Evolutionary conservation across 768 basidiomycete genomes (phyloP).

Genomic region (Termitomyces heimii): DNA sequence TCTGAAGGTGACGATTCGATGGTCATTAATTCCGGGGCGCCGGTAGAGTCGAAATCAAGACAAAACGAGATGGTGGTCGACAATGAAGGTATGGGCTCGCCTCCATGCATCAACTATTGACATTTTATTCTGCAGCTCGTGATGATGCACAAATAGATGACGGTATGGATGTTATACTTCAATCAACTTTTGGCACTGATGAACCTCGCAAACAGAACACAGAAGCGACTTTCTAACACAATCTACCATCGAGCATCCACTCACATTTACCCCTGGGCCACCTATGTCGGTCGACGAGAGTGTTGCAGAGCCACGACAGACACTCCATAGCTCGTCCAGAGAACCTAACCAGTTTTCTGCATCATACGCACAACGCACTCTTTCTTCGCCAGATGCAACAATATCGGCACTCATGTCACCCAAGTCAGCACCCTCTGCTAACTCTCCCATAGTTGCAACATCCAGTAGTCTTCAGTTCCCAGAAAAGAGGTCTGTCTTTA

Average conservation of each 20-base stretch:
- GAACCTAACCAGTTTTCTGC: background rate
- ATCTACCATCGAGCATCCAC: background rate
- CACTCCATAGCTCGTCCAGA: background rate
- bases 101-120: background rate
- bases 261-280: background rate
- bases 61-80: background rate
- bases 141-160: background rate
- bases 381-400: background rate
- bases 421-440: background rate
- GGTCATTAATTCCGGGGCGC: background rate
- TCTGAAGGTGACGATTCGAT: background rate
- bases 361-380: background rate
- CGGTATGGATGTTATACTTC: background rate
- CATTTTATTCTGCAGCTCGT: background rate
- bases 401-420: background rate
- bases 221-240: background rate
- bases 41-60: background rate
- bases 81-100: background rate
- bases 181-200: background rate
- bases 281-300: background rate
- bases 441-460: background rate
- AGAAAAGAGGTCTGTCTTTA: background rate
- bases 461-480: too few relatives aligned
- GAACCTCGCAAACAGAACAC: background rate
- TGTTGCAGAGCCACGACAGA: background rate